Evolutionary conservation across 176 grass and related monocot species (phyloP).

Genomic region (Ananas comosus): DNA sequence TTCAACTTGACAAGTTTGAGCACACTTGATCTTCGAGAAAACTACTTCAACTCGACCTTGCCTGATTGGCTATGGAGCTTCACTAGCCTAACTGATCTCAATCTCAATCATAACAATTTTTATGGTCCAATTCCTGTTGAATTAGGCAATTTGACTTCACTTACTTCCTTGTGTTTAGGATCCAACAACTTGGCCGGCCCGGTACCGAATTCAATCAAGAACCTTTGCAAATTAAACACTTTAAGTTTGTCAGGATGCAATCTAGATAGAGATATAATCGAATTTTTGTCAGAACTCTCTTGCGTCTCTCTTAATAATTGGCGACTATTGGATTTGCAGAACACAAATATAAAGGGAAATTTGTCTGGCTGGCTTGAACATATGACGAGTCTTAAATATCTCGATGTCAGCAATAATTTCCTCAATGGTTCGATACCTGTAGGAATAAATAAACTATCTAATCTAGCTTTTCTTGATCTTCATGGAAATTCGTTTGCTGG

Average conservation of each 20-base stretch:
- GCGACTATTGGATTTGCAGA: background rate
- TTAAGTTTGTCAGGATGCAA: background rate
- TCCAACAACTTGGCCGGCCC: background rate
- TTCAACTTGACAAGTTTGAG: slow-evolving; percentile 18
- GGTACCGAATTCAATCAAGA: background rate
- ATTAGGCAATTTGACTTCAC: background rate
- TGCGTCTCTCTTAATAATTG: background rate
- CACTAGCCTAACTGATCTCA: background rate
- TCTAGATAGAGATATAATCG: background rate
- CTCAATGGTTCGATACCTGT: background rate
- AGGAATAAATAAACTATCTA: slow-evolving; percentile 6
- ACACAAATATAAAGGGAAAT: background rate
- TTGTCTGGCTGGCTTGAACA: slow-evolving; percentile 13
- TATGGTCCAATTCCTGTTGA: background rate
- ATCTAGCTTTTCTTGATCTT: slow-evolving; percentile 8
- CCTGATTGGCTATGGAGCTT: slow-evolving; percentile 5
- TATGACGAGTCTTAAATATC: slow-evolving; percentile 15
- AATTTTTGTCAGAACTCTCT: background rate
- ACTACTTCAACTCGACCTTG: background rate
- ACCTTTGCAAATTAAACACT: background rate
- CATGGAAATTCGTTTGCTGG: background rate
- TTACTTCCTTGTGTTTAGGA: background rate
- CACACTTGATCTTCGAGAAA: accelerated
- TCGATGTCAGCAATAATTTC: background rate
- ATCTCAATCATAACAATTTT: background rate